phyloP scores from a whole-genome alignment of 371 early-diverging fungal species.

The Umbelopsis sp. region DNA sequence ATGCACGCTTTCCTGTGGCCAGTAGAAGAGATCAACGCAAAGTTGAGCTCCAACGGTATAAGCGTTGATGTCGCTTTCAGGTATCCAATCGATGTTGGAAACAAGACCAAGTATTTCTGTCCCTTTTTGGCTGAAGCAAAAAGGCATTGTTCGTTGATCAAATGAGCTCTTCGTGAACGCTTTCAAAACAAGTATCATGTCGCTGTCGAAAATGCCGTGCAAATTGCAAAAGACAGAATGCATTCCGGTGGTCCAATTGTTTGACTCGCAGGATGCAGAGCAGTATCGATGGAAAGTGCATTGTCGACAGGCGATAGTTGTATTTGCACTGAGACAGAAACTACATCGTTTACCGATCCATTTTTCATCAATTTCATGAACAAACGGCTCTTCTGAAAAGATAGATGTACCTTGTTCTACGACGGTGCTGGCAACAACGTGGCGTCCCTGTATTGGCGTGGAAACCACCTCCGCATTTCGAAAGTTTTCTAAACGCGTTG shows the following conservation, averaged over 20 bases:
- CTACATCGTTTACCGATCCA: constrained; percentile 19
- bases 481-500: neutral
- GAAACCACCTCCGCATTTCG: neutral
- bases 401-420: constrained; percentile 2
- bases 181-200: constrained; percentile 27
- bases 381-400: constrained; percentile 27
- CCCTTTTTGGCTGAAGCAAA: neutral
- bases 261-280: constrained; percentile 21
- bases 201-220: constrained; percentile 21
- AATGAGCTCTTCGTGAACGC: constrained; percentile 26
- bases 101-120: constrained; percentile 22
- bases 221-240: constrained; percentile 29
- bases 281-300: constrained; percentile 22
- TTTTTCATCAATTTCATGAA: constrained; percentile 21
- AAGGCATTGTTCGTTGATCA: constrained; percentile 3
- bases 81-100: constrained; percentile 23
- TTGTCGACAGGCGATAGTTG: constrained; percentile 21
- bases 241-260: constrained; percentile 22
- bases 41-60: constrained; percentile 1
- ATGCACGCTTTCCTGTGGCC: constrained; percentile 20
- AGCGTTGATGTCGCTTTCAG: neutral
- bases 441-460: neutral
- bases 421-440: neutral
- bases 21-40: constrained; percentile 19
- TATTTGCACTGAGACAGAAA: constrained; percentile 24